Conservation (phyloP, 1,284 basidiomycete genomes). For the Heterobasidion occidentale region DNA sequence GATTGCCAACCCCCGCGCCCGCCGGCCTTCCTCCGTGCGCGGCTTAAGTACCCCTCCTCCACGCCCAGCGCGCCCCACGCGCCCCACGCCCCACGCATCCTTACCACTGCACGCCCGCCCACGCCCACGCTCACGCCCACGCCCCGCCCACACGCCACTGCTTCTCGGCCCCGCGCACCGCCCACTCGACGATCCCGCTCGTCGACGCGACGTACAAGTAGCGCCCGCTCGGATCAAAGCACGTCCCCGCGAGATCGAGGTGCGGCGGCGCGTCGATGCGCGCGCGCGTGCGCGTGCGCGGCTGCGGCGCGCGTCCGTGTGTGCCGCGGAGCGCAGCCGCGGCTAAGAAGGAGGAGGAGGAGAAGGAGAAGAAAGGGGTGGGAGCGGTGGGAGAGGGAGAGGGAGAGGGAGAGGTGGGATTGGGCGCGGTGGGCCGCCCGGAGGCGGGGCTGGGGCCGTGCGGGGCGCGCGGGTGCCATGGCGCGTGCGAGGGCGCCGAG, state of each 20-base stretch:
- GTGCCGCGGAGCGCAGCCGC: background rate
- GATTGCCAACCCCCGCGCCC: too few relatives aligned
- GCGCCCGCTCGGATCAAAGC: constrained; percentile 65
- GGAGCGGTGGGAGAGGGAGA: too few relatives aligned
- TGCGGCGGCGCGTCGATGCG: constrained; percentile 21
- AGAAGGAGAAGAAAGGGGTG: background rate
- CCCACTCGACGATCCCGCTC: constrained; percentile 33
- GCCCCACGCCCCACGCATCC: too few relatives aligned
- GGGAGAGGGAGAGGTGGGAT: too few relatives aligned
- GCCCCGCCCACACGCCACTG: constrained; percentile 9
- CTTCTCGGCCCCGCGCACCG: constrained; percentile 11
- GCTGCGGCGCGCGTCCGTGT: constrained; percentile 15
- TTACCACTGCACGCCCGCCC: too few relatives aligned
- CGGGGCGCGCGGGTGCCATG: constrained; percentile 15
- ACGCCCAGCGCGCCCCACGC: too few relatives aligned
- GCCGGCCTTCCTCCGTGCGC: too few relatives aligned
- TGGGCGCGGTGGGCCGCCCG: constrained; percentile 5
- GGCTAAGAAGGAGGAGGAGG: background rate
- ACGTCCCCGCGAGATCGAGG: constrained; percentile 62
- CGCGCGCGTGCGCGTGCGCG: constrained; percentile 22
- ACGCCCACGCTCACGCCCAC: constrained; percentile 7
- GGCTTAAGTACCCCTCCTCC: too few relatives aligned
- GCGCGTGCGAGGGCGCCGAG: constrained; percentile 25
- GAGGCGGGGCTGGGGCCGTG: constrained; percentile 13
- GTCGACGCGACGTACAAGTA: constrained; percentile 62